A percentile compares a stretch with the other conserved stretches of the same genome.
Conservation (phyloP, 768 basidiomycete species). For the Termitomyces sp. region DNA sequence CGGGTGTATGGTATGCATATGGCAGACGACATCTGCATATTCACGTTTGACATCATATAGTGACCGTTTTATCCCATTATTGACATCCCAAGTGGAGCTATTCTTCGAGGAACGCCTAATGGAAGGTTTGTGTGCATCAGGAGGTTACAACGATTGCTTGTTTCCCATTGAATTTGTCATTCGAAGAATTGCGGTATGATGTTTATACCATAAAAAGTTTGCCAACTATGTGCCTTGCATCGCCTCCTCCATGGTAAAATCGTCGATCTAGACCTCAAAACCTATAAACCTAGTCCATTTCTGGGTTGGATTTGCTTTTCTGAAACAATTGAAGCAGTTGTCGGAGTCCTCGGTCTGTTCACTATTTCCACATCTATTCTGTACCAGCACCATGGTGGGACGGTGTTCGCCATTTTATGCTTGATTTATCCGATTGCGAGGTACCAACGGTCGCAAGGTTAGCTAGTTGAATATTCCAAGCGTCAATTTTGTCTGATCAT, state of each 20-base stretch:
- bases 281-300: background rate
- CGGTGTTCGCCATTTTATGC: slow-evolving; percentile 5
- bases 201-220: slow-evolving; percentile 8
- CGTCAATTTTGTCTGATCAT: background rate
- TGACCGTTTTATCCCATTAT: slow-evolving; percentile 1
- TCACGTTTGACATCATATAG: background rate
- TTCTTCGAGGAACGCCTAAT: slow-evolving; percentile 11
- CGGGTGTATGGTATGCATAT: slow-evolving; percentile 3
- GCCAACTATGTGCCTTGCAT: background rate
- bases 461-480: background rate
- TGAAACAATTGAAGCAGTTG: background rate
- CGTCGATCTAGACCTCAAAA: background rate
- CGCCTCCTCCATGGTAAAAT: background rate
- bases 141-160: background rate
- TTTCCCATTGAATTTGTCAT: background rate
- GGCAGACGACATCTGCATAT: background rate
- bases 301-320: slow-evolving; percentile 1
- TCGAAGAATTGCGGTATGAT: slow-evolving; percentile 12
- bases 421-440: slow-evolving; percentile 6
- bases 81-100: slow-evolving; percentile 2
- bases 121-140: slow-evolving; percentile 2
- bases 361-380: slow-evolving; percentile 9
- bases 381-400: slow-evolving; percentile 2
- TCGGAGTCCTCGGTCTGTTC: slow-evolving; percentile 1
- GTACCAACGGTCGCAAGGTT: slow-evolving; percentile 1